Evolutionary conservation across 148 eudicot genomes (phyloP).

Genomic region (Simmondsia chinensis): DNA sequence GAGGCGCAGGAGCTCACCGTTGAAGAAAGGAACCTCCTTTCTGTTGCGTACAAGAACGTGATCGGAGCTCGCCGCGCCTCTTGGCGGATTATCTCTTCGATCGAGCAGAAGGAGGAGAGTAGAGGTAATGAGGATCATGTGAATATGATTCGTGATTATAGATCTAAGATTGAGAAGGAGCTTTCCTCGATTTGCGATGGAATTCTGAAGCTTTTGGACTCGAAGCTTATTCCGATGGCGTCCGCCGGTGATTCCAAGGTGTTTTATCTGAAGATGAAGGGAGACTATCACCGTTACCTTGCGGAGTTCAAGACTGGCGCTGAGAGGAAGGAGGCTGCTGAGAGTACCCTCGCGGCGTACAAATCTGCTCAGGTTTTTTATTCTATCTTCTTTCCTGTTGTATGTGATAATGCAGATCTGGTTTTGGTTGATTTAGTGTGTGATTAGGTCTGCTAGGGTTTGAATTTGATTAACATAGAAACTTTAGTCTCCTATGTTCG

Average conservation of each 20-base stretch:
- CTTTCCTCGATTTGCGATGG: conserved; percentile 48
- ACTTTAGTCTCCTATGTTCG: too few species aligned
- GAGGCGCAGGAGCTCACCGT: conserved; percentile 55
- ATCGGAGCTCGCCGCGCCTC: conserved; percentile 68
- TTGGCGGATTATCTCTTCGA: conserved; percentile 66
- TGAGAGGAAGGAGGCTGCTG: conserved; percentile 66
- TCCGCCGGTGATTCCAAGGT: conserved; percentile 51
- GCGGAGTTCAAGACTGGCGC: conserved; percentile 70
- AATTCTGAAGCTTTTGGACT: conserved; percentile 41
- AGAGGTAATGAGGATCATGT: conserved; percentile 74
- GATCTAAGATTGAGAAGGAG: conserved; percentile 56
- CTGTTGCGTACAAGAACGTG: conserved; percentile 78
- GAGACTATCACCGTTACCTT: conserved; percentile 61
- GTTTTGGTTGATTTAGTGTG: not conserved
- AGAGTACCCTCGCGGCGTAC: conserved; percentile 66
- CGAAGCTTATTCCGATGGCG: conserved; percentile 40
- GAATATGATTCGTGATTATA: conserved; percentile 27
- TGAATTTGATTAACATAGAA: too few species aligned
- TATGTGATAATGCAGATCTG: conserved; percentile 1
- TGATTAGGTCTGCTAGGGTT: too few species aligned
- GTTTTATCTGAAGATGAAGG: conserved; percentile 71
- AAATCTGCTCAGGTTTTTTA: conserved; percentile 54
- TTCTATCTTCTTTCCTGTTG: not conserved
- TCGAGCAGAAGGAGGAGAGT: conserved; percentile 64
- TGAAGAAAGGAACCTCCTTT: conserved; percentile 60